Percentiles rank a stretch among this genome's conserved stretches.
Conservation (phyloP, 805 yeast species). For the Saturnispora galanensis region DNA sequence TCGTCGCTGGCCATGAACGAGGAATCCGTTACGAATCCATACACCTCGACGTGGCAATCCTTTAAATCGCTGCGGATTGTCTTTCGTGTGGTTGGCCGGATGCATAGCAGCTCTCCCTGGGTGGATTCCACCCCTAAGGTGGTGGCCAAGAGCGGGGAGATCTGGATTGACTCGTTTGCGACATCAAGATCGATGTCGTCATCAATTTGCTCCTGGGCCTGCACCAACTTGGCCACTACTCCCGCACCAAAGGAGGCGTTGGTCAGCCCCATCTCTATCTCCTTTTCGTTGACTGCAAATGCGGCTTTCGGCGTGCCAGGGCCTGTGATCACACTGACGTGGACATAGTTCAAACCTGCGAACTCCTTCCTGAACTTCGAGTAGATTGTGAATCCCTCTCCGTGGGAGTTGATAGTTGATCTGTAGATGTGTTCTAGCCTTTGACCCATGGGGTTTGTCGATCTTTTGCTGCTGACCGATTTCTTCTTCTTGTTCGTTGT, state of each 20-base stretch:
- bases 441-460: neutral
- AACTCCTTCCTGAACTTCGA: conserved; percentile 22
- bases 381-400: conserved; percentile 3
- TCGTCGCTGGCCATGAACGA: conserved; percentile 12
- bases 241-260: conserved; percentile 8
- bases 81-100: conserved; percentile 28
- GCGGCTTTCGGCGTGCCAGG: conserved; percentile 31
- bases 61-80: conserved; percentile 4
- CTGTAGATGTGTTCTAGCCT: conserved; percentile 4
- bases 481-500: conserved; percentile 19
- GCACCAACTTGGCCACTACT: conserved; percentile 9
- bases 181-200: conserved; percentile 5
- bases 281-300: conserved; percentile 8
- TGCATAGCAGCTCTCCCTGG: conserved; percentile 44
- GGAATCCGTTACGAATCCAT: conserved; percentile 43
- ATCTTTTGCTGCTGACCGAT: conserved; percentile 24
- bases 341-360: conserved; percentile 34
- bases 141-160: conserved; percentile 30
- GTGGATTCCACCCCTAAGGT: conserved; percentile 43
- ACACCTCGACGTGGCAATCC: conserved; percentile 25
- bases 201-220: conserved; percentile 2
- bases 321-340: conserved; percentile 43
- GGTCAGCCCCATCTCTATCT: conserved; percentile 11
- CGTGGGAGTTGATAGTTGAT: neutral
- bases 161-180: conserved; percentile 3